phyloP scores from a whole-genome alignment of 192 early-diverging fungal genomes.

The Oehlia diaphana region DNA sequence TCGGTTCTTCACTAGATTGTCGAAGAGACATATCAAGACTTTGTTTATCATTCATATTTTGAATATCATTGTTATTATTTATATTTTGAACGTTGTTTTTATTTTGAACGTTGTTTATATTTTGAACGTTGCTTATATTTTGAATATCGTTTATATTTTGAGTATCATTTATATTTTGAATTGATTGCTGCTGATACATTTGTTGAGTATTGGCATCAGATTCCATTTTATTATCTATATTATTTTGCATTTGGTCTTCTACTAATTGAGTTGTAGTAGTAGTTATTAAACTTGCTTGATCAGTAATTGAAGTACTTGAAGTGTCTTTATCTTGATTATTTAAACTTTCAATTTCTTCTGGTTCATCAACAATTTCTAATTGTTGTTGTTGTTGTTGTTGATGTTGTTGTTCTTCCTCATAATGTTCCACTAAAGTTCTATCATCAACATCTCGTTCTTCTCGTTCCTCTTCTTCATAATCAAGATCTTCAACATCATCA shows the following conservation, averaged over 20 bases:
- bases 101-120: too few species aligned
- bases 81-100: not conserved
- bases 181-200: not conserved
- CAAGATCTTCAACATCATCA: conserved; percentile 25
- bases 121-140: too few species aligned
- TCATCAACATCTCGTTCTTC: conserved; percentile 11
- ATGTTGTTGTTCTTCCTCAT: too few species aligned
- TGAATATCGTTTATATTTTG: too few species aligned
- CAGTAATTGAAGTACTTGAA: not conserved
- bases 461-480: not conserved
- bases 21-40: not conserved
- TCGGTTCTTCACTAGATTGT: not conserved
- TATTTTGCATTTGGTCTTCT: not conserved
- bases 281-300: not conserved
- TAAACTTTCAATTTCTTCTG: conserved; percentile 27
- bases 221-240: not conserved
- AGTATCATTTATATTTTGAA: too few species aligned
- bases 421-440: conserved; percentile 38
- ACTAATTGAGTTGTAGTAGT: not conserved
- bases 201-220: not conserved
- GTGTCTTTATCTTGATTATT: not conserved
- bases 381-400: conserved; percentile 32
- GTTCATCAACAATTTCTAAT: conserved; percentile 37
- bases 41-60: not conserved
- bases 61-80: not conserved